A percentile compares a stretch with the other conserved stretches of the same genome.
These are phyloP conservation scores for Aspergillus pseudotamarii DNA, from an alignment of 2,329 filamentous ascomycete species.

Conservation along the genomic window DNA sequence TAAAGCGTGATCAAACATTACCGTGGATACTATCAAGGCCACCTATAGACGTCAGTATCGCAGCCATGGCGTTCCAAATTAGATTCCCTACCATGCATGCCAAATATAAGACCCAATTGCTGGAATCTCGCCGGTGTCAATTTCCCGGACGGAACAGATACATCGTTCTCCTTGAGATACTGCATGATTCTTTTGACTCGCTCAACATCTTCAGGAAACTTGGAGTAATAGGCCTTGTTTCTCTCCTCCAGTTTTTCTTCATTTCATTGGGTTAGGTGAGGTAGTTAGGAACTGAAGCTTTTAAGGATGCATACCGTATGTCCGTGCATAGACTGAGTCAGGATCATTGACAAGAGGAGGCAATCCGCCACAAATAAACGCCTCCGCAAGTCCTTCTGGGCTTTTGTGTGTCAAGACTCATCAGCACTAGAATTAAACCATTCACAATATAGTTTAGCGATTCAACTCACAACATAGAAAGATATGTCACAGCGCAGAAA, in stretches of 20 bases:
- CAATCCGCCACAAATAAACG: slow-evolving; percentile 82
- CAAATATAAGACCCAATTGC: slow-evolving; percentile 76
- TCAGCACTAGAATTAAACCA: neutral
- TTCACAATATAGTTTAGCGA: no score
- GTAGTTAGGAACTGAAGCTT: neutral
- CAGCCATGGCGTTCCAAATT: neutral
- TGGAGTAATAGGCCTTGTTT: slow-evolving; percentile 78
- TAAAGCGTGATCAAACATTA: slow-evolving; percentile 29
- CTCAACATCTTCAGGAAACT: slow-evolving; percentile 79
- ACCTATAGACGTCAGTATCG: slow-evolving; percentile 41
- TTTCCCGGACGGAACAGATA: slow-evolving; percentile 69
- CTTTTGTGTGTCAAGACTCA: slow-evolving; percentile 28
- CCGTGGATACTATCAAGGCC: slow-evolving; percentile 74
- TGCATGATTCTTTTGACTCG: slow-evolving; percentile 67
- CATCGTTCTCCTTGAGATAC: slow-evolving; percentile 64
- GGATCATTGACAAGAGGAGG: slow-evolving; percentile 72
- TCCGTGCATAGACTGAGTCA: slow-evolving; percentile 73
- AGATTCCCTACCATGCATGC: slow-evolving; percentile 62
- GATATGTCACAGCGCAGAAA: slow-evolving; percentile 80
- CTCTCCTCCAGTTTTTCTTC: slow-evolving; percentile 66
- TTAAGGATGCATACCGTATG: slow-evolving; percentile 54
- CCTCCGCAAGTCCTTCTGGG: slow-evolving; percentile 76
- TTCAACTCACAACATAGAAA: slow-evolving; percentile 66
- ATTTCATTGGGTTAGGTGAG: slow-evolving; percentile 24
- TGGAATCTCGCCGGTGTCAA: slow-evolving; percentile 76